A percentile compares a stretch with the other conserved stretches of the same genome.
phyloP scores from a whole-genome alignment of 495 filamentous ascomycete genomes.

The Niebla homalea region DNA sequence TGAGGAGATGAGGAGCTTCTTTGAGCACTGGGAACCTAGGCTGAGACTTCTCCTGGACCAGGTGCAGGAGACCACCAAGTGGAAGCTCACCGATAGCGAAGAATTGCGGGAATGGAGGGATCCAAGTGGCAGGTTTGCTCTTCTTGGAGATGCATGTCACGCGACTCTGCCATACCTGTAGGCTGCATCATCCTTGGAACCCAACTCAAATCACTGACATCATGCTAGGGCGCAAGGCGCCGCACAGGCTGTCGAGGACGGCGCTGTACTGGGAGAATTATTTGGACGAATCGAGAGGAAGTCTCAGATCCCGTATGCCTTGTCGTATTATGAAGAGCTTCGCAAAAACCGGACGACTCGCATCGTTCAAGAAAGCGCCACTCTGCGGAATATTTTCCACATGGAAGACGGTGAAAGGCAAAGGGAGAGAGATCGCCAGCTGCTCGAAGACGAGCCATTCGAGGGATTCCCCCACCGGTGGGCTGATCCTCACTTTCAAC shows the following conservation, averaged over 20 bases:
- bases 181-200: neutral
- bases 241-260: conserved; percentile 41
- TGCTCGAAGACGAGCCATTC: conserved; percentile 22
- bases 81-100: conserved; percentile 25
- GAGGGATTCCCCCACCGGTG: conserved; percentile 34
- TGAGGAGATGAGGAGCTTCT: conserved; percentile 52
- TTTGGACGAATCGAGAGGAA: conserved; percentile 28
- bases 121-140: conserved; percentile 37
- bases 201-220: neutral
- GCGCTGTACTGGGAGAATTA: conserved; percentile 37
- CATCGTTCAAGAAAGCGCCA: conserved; percentile 37
- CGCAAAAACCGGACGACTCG: conserved; percentile 36
- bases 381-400: conserved; percentile 38
- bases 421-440: conserved; percentile 33
- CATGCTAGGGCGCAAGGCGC: conserved; percentile 33
- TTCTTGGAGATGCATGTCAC: conserved; percentile 58
- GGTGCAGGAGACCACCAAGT: conserved; percentile 41
- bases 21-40: conserved; percentile 39
- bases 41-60: conserved; percentile 37
- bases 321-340: conserved; percentile 35
- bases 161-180: conserved; percentile 49
- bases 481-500: conserved; percentile 35
- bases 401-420: conserved; percentile 41
- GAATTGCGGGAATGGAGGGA: conserved; percentile 37
- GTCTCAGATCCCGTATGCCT: conserved; percentile 27